Percentiles rank a stretch among this genome's conserved stretches.
phyloP scores from a whole-genome alignment of 2,329 filamentous ascomycete species.

The Incumbomyces delicatus region DNA sequence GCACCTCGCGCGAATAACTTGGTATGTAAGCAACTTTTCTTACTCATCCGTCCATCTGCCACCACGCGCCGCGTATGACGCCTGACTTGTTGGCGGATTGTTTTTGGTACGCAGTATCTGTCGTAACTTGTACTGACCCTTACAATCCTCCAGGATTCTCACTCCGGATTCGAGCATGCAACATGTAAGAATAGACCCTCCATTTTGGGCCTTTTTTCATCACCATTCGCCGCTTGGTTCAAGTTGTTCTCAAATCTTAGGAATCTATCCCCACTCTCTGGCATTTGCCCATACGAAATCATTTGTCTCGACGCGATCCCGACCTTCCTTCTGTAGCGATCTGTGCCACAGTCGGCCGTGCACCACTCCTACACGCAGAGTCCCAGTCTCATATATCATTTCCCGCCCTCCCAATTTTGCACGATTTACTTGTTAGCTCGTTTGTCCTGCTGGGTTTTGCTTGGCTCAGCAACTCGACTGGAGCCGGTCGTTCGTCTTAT shows the following conservation, averaged over 20 bases:
- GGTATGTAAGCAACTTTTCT: conserved; percentile 7
- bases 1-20: neutral
- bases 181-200: conserved; percentile 1
- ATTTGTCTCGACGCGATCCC: conserved; percentile 6
- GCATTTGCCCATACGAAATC: neutral
- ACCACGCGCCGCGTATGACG: neutral
- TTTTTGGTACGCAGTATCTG: conserved; percentile 3
- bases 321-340: conserved; percentile 8
- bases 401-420: conserved; percentile 9
- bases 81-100: neutral
- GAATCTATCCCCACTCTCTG: neutral
- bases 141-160: conserved; percentile 6
- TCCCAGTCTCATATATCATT: conserved; percentile 16
- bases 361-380: neutral
- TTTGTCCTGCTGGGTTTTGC: conserved; percentile 4
- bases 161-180: neutral
- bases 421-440: conserved; percentile 13
- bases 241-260: neutral
- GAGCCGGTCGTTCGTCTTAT: neutral
- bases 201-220: neutral
- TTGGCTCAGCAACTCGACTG: conserved; percentile 1
- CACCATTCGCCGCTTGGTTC: neutral
- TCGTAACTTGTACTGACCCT: conserved; percentile 6
- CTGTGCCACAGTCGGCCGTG: conserved; percentile 9
- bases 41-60: conserved; percentile 5